A percentile compares a stretch with the other conserved stretches of the same genome.
phyloP scores from a whole-genome alignment of 345 rosid genomes.

The Boechera stricta region DNA sequence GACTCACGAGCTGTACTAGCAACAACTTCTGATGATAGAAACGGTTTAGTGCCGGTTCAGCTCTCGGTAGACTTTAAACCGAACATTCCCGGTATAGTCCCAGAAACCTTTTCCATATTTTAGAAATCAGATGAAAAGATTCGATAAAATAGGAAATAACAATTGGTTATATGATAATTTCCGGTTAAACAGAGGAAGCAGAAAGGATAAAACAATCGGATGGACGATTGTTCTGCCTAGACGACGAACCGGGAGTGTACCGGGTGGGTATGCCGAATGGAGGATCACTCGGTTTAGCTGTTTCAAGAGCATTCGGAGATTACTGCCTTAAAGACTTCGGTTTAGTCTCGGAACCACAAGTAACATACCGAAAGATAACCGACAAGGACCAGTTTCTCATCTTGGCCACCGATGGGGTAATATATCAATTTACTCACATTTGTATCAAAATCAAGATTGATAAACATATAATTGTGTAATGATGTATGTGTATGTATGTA shows the following conservation, averaged over 20 bases:
- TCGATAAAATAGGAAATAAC: not conserved
- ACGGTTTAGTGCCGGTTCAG: conserved; percentile 73
- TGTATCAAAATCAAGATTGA: conserved; percentile 2
- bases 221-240: conserved; percentile 68
- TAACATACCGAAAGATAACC: conserved; percentile 61
- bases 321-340: conserved; percentile 86
- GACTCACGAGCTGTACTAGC: conserved; percentile 89
- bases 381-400: conserved; percentile 73
- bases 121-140: not conserved
- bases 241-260: conserved; percentile 81
- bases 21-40: conserved; percentile 55
- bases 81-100: conserved; percentile 68
- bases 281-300: conserved; percentile 68
- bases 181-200: conserved; percentile 75
- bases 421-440: not conserved
- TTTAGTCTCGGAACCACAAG: conserved; percentile 76
- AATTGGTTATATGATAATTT: conserved; percentile 3
- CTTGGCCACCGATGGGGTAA: conserved; percentile 86
- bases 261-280: conserved; percentile 81
- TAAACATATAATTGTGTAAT: not conserved
- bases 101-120: not conserved
- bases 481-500: conserved; percentile 31
- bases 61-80: conserved; percentile 86
- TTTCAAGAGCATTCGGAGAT: conserved; percentile 89
- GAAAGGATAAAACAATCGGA: conserved; percentile 66